Base-by-base conservation (phyloP, 805 yeast genomes). In the Wickerhamomyces sydowiorum region DNA sequence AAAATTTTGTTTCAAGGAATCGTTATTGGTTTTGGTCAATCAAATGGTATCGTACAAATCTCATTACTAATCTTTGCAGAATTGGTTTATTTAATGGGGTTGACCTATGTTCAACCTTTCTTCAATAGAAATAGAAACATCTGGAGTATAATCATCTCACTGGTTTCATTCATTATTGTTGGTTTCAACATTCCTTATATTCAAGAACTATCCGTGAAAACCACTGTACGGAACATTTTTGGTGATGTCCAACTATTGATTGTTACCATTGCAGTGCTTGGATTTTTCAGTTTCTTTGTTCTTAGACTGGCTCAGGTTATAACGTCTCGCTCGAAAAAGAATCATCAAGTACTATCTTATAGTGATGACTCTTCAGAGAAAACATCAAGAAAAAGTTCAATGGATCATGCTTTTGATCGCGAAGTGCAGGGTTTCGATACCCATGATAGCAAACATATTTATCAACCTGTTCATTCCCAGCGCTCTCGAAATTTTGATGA, bases 101-200 rank as follows among this genome's bases (percentile, higher is more conserved):
- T 65, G 28, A 20, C 64, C 5, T 27, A 44, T 20, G 50, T 45
- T 46, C 57, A 60, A 28, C 72, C 72, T 13, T 45, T 34, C 20
- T 39, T 41, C 41, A 43, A 58, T 65, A 15, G 51, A 54, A 42
- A 60, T 55, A 55, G 60, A 54, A 46, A 51, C 52, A 35, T 57
- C 51, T 44, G 61, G 53, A 39, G 43, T n/a, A 17, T 70, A 48
- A 53, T 66, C 22, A 50, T 69, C 7, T 67, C 69, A 4, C 35
- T 61, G 6, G 69, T 73, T 2, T 65, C 67, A 37, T 49, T 73
- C 4, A 21, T 71, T 1, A 65, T 69, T 18, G 57, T 75, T 0
- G 33, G 68, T 9, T 48, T 76, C 35, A 69, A 71, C 41, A 59
- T 75, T 8, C 72, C 78, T 1, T 73, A 62, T 42, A 61, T 76